Conservation (phyloP, 2,329 filamentous ascomycete species). For the Fusarium poae region DNA sequence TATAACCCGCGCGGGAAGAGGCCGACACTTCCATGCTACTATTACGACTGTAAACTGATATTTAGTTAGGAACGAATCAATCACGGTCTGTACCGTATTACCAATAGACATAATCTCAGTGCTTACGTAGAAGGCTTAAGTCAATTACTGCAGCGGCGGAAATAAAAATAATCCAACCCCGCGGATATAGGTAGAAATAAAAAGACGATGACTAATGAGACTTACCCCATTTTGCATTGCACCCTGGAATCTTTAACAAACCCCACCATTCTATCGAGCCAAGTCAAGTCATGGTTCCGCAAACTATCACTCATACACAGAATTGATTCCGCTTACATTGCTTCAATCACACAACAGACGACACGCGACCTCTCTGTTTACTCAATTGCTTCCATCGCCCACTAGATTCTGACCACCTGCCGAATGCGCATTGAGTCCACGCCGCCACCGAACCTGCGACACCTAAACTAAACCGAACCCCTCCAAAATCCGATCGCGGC, state of each 20-base stretch:
- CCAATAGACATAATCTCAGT: neutral
- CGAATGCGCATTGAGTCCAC: conserved; percentile 39
- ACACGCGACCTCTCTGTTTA: conserved; percentile 20
- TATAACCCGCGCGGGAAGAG: neutral
- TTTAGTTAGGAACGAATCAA: neutral
- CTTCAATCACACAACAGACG: conserved; percentile 12
- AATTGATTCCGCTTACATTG: conserved; percentile 29
- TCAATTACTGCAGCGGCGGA: conserved; percentile 8
- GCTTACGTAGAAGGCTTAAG: conserved; percentile 18
- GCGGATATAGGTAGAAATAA: neutral
- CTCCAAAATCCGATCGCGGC: conserved; percentile 44
- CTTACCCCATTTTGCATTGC: conserved; percentile 27
- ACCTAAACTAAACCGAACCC: conserved; percentile 31
- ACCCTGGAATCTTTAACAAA: conserved; percentile 31
- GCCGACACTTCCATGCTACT: neutral
- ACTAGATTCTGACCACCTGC: neutral
- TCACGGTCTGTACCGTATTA: no score
- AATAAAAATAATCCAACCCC: conserved; percentile 24
- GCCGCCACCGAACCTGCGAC: conserved; percentile 10
- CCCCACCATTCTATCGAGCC: conserved; percentile 44
- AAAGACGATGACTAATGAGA: conserved; percentile 43
- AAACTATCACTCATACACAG: conserved; percentile 45
- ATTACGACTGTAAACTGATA: neutral
- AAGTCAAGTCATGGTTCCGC: conserved; percentile 41
- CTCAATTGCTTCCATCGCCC: neutral